Conservation (phyloP, 169 alveolate species). For the Sarcocystis neurona region DNA sequence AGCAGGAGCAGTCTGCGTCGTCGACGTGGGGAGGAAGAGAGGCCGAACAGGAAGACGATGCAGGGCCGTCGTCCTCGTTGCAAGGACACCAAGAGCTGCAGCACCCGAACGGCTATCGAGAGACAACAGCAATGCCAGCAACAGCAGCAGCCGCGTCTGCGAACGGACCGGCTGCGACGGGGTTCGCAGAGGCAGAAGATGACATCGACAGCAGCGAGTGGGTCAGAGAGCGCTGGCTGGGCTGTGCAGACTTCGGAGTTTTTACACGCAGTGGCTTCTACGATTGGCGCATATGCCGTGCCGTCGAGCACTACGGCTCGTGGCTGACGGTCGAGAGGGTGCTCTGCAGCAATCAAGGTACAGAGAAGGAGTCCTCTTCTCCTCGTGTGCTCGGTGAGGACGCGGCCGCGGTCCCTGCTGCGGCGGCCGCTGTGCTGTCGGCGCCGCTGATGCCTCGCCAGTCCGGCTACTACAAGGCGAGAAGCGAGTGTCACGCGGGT, state of each 20-base stretch:
- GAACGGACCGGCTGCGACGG: not conserved
- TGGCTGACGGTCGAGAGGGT: too few species aligned
- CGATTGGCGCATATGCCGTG: conserved; percentile 85
- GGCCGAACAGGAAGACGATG: not conserved
- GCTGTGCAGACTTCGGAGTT: conserved; percentile 75
- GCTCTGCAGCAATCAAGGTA: not conserved
- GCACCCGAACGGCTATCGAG: not conserved
- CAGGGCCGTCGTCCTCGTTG: not conserved
- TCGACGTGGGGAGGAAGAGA: too few species aligned
- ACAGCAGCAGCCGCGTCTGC: conserved; percentile 29
- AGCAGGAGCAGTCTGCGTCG: too few species aligned
- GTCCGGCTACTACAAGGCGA: not conserved
- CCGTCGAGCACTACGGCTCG: conserved; percentile 76
- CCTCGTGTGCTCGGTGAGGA: not conserved
- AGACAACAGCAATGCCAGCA: conserved; percentile 35
- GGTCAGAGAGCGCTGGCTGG: conserved; percentile 68
- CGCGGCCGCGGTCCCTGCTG: not conserved
- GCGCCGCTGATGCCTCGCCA: not conserved
- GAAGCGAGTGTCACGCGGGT: too few species aligned
- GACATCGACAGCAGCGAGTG: conserved; percentile 28
- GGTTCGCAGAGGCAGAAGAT: not conserved
- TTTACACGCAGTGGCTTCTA: conserved; percentile 89
- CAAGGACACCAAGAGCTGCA: too few species aligned
- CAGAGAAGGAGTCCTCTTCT: not conserved
- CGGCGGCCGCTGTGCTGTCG: conserved; percentile 3